Evolutionary conservation across 371 early-diverging fungal genomes (phyloP).

Genomic region (Zancudomyces culisetae): DNA sequence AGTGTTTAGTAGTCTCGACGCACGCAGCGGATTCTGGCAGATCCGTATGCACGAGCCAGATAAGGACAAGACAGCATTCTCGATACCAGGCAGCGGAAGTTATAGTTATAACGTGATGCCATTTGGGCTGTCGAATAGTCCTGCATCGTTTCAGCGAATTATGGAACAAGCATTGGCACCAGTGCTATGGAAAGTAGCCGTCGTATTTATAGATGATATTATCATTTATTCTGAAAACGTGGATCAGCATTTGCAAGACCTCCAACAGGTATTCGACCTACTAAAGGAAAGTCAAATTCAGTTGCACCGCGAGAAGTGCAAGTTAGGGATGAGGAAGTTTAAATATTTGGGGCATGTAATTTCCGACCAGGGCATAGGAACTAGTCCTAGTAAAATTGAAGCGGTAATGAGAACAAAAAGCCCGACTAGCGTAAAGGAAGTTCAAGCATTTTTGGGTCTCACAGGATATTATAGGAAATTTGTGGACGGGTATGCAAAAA

Average conservation of each 20-base stretch:
- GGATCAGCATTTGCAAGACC: constrained; percentile 6
- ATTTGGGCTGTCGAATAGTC: constrained; percentile 11
- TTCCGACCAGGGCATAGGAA: not conserved
- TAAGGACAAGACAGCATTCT: constrained; percentile 13
- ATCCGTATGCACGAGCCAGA: not conserved
- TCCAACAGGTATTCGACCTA: not conserved
- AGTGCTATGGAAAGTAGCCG: constrained; percentile 4
- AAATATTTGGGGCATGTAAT: not conserved
- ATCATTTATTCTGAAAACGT: constrained; percentile 2
- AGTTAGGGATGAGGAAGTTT: not conserved
- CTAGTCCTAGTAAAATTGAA: not conserved
- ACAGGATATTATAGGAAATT: constrained; percentile 18
- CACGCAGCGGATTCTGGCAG: constrained; percentile 9
- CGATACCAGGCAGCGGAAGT: constrained; percentile 3
- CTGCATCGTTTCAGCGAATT: constrained; percentile 9
- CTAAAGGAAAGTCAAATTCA: not conserved
- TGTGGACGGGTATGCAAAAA: constrained; percentile 6
- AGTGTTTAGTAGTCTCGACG: constrained; percentile 11
- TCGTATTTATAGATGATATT: constrained; percentile 11
- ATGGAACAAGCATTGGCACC: constrained; percentile 12
- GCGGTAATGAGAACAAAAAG: not conserved
- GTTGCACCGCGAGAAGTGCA: not conserved
- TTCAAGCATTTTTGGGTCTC: constrained; percentile 17
- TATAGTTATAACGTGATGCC: constrained; percentile 10
- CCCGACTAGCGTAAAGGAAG: constrained; percentile 1